phyloP scores from a whole-genome alignment of 176 grass and related monocot genomes.

The Chloris gayana region DNA sequence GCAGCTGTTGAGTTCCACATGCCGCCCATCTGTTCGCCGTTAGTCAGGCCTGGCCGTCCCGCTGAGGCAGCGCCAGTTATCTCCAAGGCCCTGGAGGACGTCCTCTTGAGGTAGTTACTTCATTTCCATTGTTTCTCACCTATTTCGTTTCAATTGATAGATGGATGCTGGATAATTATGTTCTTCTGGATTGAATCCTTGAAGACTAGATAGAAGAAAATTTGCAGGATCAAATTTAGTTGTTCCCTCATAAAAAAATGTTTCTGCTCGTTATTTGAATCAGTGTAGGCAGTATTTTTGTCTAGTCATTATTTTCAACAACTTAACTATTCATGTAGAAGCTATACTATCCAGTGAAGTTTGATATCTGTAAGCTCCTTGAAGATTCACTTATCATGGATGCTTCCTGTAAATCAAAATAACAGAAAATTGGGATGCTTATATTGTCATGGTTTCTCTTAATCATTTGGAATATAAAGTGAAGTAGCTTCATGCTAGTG shows the following conservation, averaged over 20 bases:
- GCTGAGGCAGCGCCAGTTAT: constrained; percentile 68
- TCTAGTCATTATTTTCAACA: not conserved
- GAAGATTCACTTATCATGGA: not conserved
- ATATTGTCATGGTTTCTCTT: not conserved
- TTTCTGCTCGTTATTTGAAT: not conserved
- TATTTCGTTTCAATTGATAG: not conserved
- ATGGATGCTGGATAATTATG: not conserved
- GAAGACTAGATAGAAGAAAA: not conserved
- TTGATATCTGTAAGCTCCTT: not conserved
- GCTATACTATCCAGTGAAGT: not conserved
- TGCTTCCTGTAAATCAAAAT: not conserved
- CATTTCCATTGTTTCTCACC: not conserved
- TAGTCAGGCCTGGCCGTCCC: constrained; percentile 71
- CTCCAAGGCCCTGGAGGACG: constrained; percentile 70
- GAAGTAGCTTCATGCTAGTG: not conserved
- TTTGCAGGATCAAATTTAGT: not conserved
- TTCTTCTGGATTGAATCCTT: not conserved
- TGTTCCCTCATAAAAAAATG: not conserved
- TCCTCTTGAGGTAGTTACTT: constrained; percentile 55
- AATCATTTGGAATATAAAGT: not conserved
- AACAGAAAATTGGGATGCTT: not conserved
- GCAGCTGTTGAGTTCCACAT: constrained; percentile 92
- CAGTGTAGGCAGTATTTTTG: not conserved
- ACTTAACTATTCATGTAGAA: not conserved
- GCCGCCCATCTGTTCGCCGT: constrained; percentile 79